phyloP scores from a whole-genome alignment of 1,284 basidiomycete genomes.

The Ceratobasidium papillatum region DNA sequence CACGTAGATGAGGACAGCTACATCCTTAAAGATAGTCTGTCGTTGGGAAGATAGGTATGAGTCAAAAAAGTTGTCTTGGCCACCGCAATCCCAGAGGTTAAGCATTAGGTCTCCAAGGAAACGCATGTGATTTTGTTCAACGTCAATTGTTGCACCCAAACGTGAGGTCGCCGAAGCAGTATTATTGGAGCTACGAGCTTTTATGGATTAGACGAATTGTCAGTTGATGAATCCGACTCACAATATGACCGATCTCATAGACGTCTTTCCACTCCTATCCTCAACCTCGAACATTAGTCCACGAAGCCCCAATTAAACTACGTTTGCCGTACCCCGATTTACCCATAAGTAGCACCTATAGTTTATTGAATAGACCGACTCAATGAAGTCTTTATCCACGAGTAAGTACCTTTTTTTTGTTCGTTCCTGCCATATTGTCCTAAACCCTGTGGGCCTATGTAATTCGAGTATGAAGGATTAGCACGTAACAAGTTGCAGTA shows the following conservation, averaged over 20 bases:
- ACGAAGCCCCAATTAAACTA: not conserved
- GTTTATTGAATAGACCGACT: not conserved
- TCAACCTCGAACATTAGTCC: not conserved
- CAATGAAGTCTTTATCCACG: not conserved
- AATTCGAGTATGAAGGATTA: not conserved
- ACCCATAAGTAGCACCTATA: slow-evolving; percentile 92
- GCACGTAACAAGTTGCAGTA: not conserved
- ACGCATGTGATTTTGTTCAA: slow-evolving; percentile 96
- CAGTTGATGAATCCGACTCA: slow-evolving; percentile 57
- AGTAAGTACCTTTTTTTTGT: slow-evolving; percentile 41
- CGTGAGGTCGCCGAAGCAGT: slow-evolving; percentile 88
- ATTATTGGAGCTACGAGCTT: slow-evolving; percentile 81
- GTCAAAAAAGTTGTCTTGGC: slow-evolving; percentile 98
- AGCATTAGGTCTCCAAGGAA: slow-evolving; percentile 94
- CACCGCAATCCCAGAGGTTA: slow-evolving; percentile 98
- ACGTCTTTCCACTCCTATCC: slow-evolving; percentile 81
- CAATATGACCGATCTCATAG: slow-evolving; percentile 99
- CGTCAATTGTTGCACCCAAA: slow-evolving; percentile 95
- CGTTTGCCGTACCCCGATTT: slow-evolving; percentile 67
- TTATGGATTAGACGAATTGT: slow-evolving; percentile 19
- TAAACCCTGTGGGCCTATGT: not conserved
- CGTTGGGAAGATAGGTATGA: slow-evolving; percentile 91
- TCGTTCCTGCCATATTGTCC: slow-evolving; percentile 13
- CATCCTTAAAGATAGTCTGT: slow-evolving; percentile 92
- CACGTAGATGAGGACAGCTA: slow-evolving; percentile 97